Evolutionary conservation across 768 basidiomycete genomes (phyloP), one percentile per base, ranked within the genome.

Genomic region (Lentinus tigrinus): DNA sequence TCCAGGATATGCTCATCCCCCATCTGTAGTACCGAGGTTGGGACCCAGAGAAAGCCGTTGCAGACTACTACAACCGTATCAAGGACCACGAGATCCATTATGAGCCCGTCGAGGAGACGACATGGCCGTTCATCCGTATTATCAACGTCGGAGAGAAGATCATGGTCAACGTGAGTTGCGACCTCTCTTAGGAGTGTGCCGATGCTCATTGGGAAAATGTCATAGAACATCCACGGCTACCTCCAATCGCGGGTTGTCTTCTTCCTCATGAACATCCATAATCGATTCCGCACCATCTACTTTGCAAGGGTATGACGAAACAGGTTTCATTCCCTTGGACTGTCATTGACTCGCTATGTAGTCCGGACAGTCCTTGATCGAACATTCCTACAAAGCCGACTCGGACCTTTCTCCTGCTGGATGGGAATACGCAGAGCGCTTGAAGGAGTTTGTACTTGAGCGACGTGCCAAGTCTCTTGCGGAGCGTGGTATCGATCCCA

Each of bases 191-290:
- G 21, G 13, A 10, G 7, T 14, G 43, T 23, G 7, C 9, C 7
- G 43, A 14, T 10, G 7, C 10, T 9, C 21, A 3, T 21, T 43
- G 6, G 47, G n/a, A 17, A 16, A 48, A 10, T 24, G 7, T 21
- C 11, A 4, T 62, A 89, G 91, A 82, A 91, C 52, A 89, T 95
- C 63, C 85, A 89, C 71, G 94, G 94, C 54, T 96, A 96, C 67
- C 77, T 96, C 3, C 91, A 93, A 74, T 93, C 93, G 2, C 79
- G 96, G 58, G 95, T 98, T 58, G 92, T 98, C 24, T 99, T 98
- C 80, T 98, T 97, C 80, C 79, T 99, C 44, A 98, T 98, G 97
- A 99, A 99, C 71, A 98, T 99, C 47, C 96, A 99, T 74, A 98
- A 95, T 67, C 81, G 83, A 61, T 91, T 87, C 69, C 81, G 96